Base-by-base conservation (phyloP, 2,329 filamentous ascomycete species). In the Trichoderma sp. region DNA sequence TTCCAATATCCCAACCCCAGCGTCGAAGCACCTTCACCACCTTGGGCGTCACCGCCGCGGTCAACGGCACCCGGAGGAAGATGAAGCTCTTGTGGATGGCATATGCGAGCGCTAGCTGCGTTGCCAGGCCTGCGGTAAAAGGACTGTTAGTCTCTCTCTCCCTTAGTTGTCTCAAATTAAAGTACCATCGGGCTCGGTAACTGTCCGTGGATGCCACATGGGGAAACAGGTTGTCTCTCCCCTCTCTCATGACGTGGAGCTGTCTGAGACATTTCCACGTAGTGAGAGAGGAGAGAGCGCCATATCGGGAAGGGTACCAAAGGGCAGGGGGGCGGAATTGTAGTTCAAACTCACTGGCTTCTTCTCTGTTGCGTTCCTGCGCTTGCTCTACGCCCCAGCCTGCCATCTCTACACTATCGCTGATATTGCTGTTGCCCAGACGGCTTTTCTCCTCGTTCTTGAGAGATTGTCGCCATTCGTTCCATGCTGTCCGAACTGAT, bases 31-130 rank as follows among this genome's bases (percentile, higher is more conserved):
- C 87, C 81, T 93, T 96, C 75, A 97, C 96, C n/a, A 98, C 90
- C 81, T 96, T 97, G 1, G 96, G 96, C 10, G 93, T 94, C 39
- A 98, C 85, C 3, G 94, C 95, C 14, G 93, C 94, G 1, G 96
- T 96, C 72, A 98, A 82, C 10, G 96, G 96, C 11, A 99, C 93
- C n/a, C 96, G 89, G 73, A 98, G 80, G 80, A 99, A 97, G 76
- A 99, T 97, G 79, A 98, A 93, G 74, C 92, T 96, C 83, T 99
- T 99, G 85, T 99, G 96, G 69, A 99, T 93, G 32, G 95, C 95
- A 77, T 99, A 99, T 14, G 96, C 96, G 59, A 99, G 86, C 18
- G 93, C 94, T 34, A 99, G 83, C 77, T 97, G 94, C 10, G 96
- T 98, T 63, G 85, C 87, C 39, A 90, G 79, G 74, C 88, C 88